Evolutionary conservation across 2,329 filamentous ascomycete genomes (phyloP).

Genomic region (Xylariales sp.): DNA sequence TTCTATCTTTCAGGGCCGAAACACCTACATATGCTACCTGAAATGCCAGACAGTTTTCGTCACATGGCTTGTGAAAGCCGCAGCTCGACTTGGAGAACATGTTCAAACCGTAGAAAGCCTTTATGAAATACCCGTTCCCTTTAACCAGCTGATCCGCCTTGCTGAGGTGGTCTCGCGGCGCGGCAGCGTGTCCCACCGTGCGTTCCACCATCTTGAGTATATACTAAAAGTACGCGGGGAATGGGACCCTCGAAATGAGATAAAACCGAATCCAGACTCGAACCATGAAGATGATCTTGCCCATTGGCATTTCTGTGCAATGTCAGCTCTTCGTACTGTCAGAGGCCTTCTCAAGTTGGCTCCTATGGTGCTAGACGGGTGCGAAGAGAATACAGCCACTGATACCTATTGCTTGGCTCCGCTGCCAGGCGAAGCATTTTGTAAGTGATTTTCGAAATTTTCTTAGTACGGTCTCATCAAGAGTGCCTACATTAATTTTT

Average conservation of each 20-base stretch:
- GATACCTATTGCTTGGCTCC: background rate
- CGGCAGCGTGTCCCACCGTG: background rate
- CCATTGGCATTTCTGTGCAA: background rate
- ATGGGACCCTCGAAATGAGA: constrained; percentile 7
- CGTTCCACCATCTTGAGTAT: constrained; percentile 1
- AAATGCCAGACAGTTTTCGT: background rate
- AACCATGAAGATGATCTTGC: background rate
- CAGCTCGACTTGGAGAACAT: background rate
- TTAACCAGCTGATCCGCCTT: background rate
- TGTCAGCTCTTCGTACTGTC: background rate
- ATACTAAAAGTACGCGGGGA: constrained; percentile 15
- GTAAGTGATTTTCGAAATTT: background rate
- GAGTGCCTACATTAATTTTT: background rate
- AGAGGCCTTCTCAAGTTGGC: background rate
- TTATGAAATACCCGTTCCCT: background rate
- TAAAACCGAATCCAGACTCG: background rate
- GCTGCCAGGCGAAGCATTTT: constrained; percentile 26
- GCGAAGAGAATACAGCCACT: background rate
- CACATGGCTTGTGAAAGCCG: constrained; percentile 28
- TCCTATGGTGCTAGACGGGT: background rate
- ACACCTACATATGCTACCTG: constrained; percentile 17
- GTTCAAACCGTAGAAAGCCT: background rate
- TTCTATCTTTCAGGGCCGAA: background rate
- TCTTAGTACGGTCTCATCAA: background rate
- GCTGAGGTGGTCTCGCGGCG: background rate